Base-by-base conservation (phyloP, 2,329 filamentous ascomycete species). In the Arthroderma uncinatum region DNA sequence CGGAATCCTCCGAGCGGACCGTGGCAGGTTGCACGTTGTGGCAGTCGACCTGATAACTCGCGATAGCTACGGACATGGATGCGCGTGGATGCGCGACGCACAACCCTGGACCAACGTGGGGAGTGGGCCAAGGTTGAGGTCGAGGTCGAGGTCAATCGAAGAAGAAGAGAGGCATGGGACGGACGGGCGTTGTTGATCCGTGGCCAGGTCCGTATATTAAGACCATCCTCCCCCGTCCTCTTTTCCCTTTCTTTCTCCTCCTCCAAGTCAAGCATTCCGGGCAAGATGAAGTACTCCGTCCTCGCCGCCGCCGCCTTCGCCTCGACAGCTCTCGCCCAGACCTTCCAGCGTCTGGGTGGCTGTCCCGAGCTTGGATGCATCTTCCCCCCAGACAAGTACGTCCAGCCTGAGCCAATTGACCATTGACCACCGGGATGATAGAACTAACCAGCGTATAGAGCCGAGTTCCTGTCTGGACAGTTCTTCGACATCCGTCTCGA, bases 401-500 rank as follows among this genome's bases (percentile, higher is more conserved):
- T 59, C 55, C 5, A 33, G 19, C 21, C 48, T 48, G 2, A 12
- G 16, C 40, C 14, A 21, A 4, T 16, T 19, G 7, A 34, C 19
- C 12, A 39, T 21, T 14, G 1, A 54, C 19, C 12, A 25, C 12
- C 7, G 40, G 10, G 9, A 44, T 52, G 60, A 55, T 53, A 21
- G 23, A 12, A 10, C 14, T 42, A 21, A 12, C 19, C 50, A 16
- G 39, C 50, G 16, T 48, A 25, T 59, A 80, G 78, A 74, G 83
- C 85, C 62, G 88, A 93, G 66, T 93, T 93, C 73, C 79, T 94
- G 1, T 84, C 88, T 4, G 88, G 88, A 10, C 88, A 93, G 73
- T 85, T 82, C 69, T 93, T 93, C 66, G 89, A 93, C 68, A 84
- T 94, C 61, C 84, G 88, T 59, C 80, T 92, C 59, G 88, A 93